These are phyloP conservation scores for Teratosphaeria destructans DNA, from an alignment of 2,329 filamentous ascomycete species.

Conservation along the genomic window DNA sequence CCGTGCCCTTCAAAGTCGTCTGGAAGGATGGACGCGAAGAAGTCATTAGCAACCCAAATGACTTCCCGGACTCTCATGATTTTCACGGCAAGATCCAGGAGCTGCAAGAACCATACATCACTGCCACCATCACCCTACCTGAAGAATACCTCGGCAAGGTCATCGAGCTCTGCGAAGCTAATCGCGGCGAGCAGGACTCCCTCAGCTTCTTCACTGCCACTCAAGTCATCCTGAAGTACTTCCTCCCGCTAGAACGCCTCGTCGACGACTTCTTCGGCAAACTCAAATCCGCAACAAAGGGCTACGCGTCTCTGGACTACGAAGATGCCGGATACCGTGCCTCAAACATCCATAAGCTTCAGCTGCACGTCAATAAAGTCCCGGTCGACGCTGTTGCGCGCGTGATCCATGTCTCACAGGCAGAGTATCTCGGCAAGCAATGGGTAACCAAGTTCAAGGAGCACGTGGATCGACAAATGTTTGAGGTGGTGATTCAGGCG, in stretches of 20 bases:
- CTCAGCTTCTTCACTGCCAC: slow-evolving; percentile 84
- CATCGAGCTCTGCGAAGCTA: slow-evolving; percentile 87
- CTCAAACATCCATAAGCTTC: slow-evolving; percentile 75
- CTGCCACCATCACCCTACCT: slow-evolving; percentile 77
- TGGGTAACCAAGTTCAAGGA: slow-evolving; percentile 98
- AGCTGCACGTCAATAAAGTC: slow-evolving; percentile 84
- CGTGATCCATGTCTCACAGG: slow-evolving; percentile 73
- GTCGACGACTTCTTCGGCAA: slow-evolving; percentile 98
- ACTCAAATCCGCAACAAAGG: slow-evolving; percentile 85
- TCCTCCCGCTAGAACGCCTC: slow-evolving; percentile 75
- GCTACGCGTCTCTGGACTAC: slow-evolving; percentile 92
- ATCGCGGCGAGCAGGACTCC: slow-evolving; percentile 76
- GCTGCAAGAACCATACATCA: slow-evolving; percentile 64
- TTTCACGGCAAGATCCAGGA: slow-evolving; percentile 47
- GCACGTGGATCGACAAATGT: slow-evolving; percentile 93
- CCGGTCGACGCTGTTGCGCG: slow-evolving; percentile 92
- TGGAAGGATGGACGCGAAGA: slow-evolving; percentile 68
- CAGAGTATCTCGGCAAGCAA: slow-evolving; percentile 65
- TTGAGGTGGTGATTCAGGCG: slow-evolving; percentile 92
- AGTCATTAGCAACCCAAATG: slow-evolving; percentile 73
- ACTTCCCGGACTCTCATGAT: slow-evolving; percentile 68
- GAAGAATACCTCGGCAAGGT: slow-evolving; percentile 90
- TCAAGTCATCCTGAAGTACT: slow-evolving; percentile 91
- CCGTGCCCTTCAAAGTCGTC: slow-evolving; percentile 79
- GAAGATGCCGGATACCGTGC: slow-evolving; percentile 84